Evolutionary conservation across 1,284 basidiomycete genomes (phyloP), one percentile per base, ranked within the genome.

Genomic region (Vanrija sp.): DNA sequence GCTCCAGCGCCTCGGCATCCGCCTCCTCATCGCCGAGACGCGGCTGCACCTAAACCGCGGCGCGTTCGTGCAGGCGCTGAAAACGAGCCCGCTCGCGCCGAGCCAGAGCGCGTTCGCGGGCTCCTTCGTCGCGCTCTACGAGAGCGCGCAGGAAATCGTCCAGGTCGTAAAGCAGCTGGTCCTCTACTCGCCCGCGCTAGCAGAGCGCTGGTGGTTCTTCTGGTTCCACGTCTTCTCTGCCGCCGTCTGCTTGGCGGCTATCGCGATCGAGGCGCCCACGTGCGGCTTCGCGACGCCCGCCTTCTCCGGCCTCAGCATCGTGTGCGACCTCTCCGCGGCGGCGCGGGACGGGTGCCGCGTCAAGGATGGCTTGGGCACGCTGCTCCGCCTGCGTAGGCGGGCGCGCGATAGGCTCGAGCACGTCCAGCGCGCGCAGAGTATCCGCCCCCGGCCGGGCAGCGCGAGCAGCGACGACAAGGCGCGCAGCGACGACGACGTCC

Each of bases 181-280:
- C 9, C 66, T 73, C 18, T 75, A 71, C 50, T 69, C 71, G 43
- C 73, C 70, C 6, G 62, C 63, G 8, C 51, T 75, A 19, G 62
- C 70, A 4, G 66, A 67, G 4, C 54, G 73, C 16, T 72, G 66
- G 68, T 53, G 68, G 67, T 69, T 68, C 54, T 69, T 69, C 56
- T 73, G 71, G 69, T 73, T 73, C 54, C 73, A 75, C 45, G 68
- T 66, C 3, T 73, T 73, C 51, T 65, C 63, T 4, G 65, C 71
- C 7, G 71, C 72, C 24, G 70, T 73, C 23, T 75, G 72, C 52
- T 55, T 73, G 4, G 65, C 70, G 4, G 72, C 73, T 6, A 71
- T 75, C 27, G 59, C 64, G 42, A 75, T 76, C 35, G 66, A 63
- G 23, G 71, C 73, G 6, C 75, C 75, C 5, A 56, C 48, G 8